Conservation (phyloP, 306 rosid genomes). For the Sindora glabra region DNA sequence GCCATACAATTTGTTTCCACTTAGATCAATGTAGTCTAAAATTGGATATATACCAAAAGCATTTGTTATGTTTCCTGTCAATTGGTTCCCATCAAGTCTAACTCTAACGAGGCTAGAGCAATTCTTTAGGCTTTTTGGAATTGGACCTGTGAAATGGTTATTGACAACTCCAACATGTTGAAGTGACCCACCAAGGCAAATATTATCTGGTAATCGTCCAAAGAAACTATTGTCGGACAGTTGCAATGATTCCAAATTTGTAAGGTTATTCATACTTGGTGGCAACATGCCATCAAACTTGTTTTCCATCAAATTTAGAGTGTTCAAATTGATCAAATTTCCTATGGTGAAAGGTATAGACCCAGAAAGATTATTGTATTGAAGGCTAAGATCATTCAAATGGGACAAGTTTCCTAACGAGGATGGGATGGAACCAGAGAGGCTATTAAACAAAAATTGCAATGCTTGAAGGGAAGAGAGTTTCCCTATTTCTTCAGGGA, state of each 20-base stretch:
- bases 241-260: too few relatives aligned
- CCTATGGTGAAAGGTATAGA: conserved; percentile 1
- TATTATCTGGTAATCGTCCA: too few relatives aligned
- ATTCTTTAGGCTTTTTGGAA: neutral
- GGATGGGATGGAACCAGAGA: conserved; percentile 10
- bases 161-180: too few relatives aligned
- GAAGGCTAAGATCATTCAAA: neutral
- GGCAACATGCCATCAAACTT: neutral
- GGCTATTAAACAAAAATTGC: neutral
- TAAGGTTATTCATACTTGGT: neutral
- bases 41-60: conserved; percentile 1
- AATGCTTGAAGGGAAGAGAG: neutral
- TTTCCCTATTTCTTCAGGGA: neutral
- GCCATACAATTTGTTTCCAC: neutral
- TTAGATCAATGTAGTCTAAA: neutral
- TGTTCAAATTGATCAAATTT: neutral
- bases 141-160: too few relatives aligned
- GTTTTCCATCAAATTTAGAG: too few relatives aligned
- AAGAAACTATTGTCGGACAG: too few relatives aligned
- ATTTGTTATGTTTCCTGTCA: conserved; percentile 7
- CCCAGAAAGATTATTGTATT: neutral
- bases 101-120: neutral
- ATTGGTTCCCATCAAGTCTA: conserved; percentile 9
- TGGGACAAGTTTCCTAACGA: neutral
- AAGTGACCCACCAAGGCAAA: too few relatives aligned